Conservation (phyloP, 352 stramenopile species). For the Phytophthora pistaciae region DNA sequence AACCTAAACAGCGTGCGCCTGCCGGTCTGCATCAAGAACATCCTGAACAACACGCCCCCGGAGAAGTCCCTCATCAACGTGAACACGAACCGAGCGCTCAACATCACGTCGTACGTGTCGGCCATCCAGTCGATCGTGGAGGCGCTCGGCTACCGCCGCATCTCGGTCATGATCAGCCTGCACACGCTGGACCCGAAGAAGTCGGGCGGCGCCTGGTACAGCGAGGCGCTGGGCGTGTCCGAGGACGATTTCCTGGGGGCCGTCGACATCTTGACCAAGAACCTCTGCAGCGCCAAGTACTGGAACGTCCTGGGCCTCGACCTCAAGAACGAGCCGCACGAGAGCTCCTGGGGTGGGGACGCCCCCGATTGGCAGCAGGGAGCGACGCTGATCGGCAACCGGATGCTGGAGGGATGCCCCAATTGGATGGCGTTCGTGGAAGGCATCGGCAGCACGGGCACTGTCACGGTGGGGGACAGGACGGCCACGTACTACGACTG, state of each 20-base stretch:
- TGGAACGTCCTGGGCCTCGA: conserved; percentile 77
- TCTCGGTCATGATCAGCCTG: conserved; percentile 72
- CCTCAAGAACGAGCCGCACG: conserved; percentile 74
- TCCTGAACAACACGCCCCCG: conserved; percentile 51
- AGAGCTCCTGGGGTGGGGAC: conserved; percentile 52
- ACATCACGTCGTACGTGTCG: conserved; percentile 68
- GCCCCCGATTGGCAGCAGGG: conserved; percentile 62
- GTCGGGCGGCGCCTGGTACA: conserved; percentile 73
- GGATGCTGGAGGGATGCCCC: conserved; percentile 63
- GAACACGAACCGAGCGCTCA: conserved; percentile 70
- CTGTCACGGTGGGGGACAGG: conserved; percentile 37
- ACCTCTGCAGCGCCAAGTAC: conserved; percentile 56
- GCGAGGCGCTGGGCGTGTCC: conserved; percentile 44
- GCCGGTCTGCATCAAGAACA: conserved; percentile 64
- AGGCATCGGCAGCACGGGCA: conserved; percentile 50
- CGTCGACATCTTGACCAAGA: conserved; percentile 65
- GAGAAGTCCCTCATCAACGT: conserved; percentile 60
- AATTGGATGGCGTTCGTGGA: conserved; percentile 79
- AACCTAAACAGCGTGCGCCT: conserved; percentile 76
- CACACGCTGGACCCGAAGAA: conserved; percentile 56
- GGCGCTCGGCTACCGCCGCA: conserved; percentile 62
- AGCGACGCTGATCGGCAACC: conserved; percentile 60
- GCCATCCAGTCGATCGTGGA: conserved; percentile 62
- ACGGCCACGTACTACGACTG: conserved; percentile 62
- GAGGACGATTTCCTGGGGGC: conserved; percentile 62